Percentiles rank a stretch among this genome's conserved stretches.
These are phyloP conservation scores for Paecilomyces niveus DNA, from an alignment of 2,329 filamentous ascomycete species.

Conservation along the genomic window DNA sequence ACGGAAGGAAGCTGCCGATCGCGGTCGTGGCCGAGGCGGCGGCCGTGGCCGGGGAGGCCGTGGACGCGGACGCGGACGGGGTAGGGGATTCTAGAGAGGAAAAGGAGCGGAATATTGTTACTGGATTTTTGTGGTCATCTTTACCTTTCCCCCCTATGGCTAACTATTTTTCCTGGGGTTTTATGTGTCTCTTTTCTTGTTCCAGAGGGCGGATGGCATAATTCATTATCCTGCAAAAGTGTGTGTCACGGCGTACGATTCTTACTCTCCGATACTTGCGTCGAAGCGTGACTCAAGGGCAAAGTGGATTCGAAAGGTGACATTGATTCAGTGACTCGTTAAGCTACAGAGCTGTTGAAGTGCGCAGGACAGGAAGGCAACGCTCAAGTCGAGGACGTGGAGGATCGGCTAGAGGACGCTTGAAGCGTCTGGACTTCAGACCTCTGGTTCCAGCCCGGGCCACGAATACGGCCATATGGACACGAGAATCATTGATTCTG, in stretches of 20 bases:
- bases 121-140: slow-evolving; percentile 7
- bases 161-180: not conserved
- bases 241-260: not conserved
- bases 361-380: not conserved
- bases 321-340: not conserved
- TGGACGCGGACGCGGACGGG: slow-evolving; percentile 49
- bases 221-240: slow-evolving; percentile 1
- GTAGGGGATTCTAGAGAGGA: slow-evolving; percentile 36
- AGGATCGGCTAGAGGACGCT: not conserved
- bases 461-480: not conserved
- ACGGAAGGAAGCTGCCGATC: slow-evolving; percentile 66
- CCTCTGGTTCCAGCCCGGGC: not conserved
- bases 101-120: slow-evolving; percentile 12
- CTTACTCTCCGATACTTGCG: not conserved
- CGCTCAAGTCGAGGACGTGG: not conserved
- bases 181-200: not conserved
- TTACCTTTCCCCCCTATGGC: slow-evolving; percentile 2
- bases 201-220: not conserved
- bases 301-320: not conserved
- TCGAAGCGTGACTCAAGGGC: not conserved
- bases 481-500: not conserved
- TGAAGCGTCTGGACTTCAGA: not conserved
- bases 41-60: slow-evolving; percentile 46
- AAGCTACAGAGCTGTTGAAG: not conserved
- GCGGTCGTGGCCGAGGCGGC: slow-evolving; percentile 42